phyloP scores from a whole-genome alignment of 352 stramenopile genomes.

The Phytophthora meadii region DNA sequence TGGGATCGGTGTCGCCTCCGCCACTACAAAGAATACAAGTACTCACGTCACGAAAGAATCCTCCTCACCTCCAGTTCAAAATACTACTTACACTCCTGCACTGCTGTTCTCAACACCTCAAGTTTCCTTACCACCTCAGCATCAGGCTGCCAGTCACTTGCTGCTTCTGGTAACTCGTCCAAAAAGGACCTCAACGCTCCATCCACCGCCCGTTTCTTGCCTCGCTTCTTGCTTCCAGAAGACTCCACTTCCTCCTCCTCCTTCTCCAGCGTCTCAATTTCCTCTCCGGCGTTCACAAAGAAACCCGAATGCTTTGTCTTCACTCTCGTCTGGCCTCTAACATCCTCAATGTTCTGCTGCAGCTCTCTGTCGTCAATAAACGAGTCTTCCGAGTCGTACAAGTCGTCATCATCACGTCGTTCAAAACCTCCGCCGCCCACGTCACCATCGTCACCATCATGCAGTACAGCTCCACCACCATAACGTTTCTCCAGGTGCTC shows the following conservation, averaged over 20 bases:
- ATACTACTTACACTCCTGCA: conserved; percentile 60
- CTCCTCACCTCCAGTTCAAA: background rate
- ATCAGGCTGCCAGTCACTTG: conserved; percentile 72
- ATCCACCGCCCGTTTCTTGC: conserved; percentile 58
- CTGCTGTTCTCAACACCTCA: conserved; percentile 63
- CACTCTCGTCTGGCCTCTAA: conserved; percentile 70
- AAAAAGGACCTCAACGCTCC: conserved; percentile 69
- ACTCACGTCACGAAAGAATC: background rate
- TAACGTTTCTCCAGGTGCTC: conserved; percentile 89
- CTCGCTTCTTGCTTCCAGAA: conserved; percentile 5
- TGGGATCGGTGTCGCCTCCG: conserved; percentile 60
- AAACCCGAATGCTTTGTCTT: conserved; percentile 90
- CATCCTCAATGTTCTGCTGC: conserved; percentile 87
- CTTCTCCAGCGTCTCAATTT: conserved; percentile 80
- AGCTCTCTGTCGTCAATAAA: conserved; percentile 89
- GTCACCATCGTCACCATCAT: conserved; percentile 37
- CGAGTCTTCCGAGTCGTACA: conserved; percentile 91
- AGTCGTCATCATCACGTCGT: conserved; percentile 79
- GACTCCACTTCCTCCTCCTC: conserved; percentile 20
- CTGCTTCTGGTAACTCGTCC: conserved; percentile 69
- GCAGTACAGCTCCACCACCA: conserved; percentile 68
- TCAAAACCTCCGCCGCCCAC: conserved; percentile 32
- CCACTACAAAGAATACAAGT: conserved; percentile 42
- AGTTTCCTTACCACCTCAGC: conserved; percentile 60
- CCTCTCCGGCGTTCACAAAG: conserved; percentile 87